These are phyloP conservation scores for Trichoderma erinaceum DNA, from an alignment of 495 filamentous ascomycete genomes.

Conservation along the genomic window DNA sequence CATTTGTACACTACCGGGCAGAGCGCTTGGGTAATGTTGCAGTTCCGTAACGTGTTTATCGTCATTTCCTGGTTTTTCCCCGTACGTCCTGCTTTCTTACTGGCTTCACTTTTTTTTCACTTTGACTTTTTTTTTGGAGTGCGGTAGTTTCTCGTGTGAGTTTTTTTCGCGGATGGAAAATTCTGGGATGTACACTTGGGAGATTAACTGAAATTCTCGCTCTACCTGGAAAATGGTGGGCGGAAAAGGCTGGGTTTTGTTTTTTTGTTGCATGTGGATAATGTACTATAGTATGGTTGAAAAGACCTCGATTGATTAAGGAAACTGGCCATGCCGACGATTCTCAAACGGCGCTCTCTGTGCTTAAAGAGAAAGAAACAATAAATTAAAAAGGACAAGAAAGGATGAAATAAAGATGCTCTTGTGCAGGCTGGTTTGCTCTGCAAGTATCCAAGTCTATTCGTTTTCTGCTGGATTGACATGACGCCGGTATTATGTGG, in stretches of 20 bases:
- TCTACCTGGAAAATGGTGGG: conserved; percentile 13
- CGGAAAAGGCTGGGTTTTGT: conserved; percentile 8
- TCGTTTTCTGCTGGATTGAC: neutral
- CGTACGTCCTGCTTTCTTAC: neutral
- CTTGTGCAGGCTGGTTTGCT: neutral
- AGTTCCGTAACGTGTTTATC: conserved; percentile 8
- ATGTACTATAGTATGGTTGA: conserved; percentile 8
- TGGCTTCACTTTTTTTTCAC: neutral
- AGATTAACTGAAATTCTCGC: conserved; percentile 5
- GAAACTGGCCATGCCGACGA: too few relatives aligned
- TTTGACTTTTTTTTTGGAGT: neutral
- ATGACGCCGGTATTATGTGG: neutral
- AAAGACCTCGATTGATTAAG: too few relatives aligned
- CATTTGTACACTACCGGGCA: conserved; percentile 14
- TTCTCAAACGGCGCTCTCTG: too few relatives aligned
- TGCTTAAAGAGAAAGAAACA: neutral
- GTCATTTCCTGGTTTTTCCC: conserved; percentile 6
- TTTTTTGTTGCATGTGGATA: conserved; percentile 12
- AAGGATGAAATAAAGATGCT: conserved; percentile 9
- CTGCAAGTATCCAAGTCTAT: conserved; percentile 7
- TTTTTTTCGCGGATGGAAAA: neutral
- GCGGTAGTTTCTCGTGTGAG: conserved; percentile 5
- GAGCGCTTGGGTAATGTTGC: conserved; percentile 14
- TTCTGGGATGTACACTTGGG: conserved; percentile 4
- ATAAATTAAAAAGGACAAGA: neutral